These are phyloP conservation scores for Geranomyces variabilis DNA, from an alignment of 192 early-diverging fungal species.

Conservation along the genomic window DNA sequence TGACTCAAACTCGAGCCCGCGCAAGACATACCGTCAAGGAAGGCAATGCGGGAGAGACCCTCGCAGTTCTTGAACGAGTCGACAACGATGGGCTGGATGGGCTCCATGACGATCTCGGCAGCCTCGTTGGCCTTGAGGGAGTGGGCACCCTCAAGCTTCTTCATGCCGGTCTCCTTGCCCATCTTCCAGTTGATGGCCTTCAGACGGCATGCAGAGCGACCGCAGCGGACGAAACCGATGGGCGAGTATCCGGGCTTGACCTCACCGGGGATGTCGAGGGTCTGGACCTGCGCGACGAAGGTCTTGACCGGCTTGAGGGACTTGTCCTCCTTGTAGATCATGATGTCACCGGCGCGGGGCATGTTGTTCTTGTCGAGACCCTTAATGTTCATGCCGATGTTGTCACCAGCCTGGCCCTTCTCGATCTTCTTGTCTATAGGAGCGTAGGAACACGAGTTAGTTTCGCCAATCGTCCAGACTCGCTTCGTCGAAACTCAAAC, in stretches of 20 bases:
- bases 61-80: constrained; percentile 43
- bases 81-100: constrained; percentile 38
- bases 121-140: constrained; percentile 87
- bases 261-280: constrained; percentile 96
- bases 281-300: constrained; percentile 95
- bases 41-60: constrained; percentile 39
- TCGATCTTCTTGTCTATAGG: constrained; percentile 77
- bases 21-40: constrained; percentile 19
- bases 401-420: constrained; percentile 92
- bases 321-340: constrained; percentile 93
- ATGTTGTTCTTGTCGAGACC: constrained; percentile 97
- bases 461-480: background rate
- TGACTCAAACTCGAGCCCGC: background rate
- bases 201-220: constrained; percentile 97
- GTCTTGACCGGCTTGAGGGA: constrained; percentile 88
- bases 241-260: constrained; percentile 93
- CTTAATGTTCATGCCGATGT: constrained; percentile 99
- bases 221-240: constrained; percentile 94
- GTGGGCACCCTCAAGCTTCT: constrained; percentile 89
- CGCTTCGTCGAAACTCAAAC: background rate
- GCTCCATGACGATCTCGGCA: constrained; percentile 41
- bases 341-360: constrained; percentile 94
- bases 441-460: background rate
- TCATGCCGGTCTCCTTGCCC: constrained; percentile 88
- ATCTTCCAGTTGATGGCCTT: constrained; percentile 91